Base-by-base conservation (phyloP, 345 rosid species). In the Capsella bursapastoris region DNA sequence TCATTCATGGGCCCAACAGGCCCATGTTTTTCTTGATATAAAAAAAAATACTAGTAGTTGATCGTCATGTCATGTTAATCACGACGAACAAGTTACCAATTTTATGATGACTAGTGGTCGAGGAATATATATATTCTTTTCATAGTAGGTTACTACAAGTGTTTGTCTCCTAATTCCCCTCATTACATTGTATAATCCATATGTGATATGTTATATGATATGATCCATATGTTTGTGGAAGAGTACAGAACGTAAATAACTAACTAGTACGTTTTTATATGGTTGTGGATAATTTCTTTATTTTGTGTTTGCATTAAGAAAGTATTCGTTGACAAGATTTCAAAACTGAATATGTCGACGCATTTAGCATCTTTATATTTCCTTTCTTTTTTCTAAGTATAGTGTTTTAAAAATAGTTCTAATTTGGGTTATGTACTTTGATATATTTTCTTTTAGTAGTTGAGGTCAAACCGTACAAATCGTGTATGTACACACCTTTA, bases 51-150 rank as follows among this genome's bases (percentile, higher is more conserved):
- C 25, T 22, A 27, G 32, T 51, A 29, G 71, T 70, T 22, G 75
- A 63, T 50, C 25, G 58, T 63, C 79, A 68, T 68, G 58, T 63
- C 79, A 68, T 68, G 69, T 60, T 67, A 28, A 15, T 11, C 9
- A 7, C 38, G 7, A 25, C 58, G 5, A 7, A 68, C 13, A 69
- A 28, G 49, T 47, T 14, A 10, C 59, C 14, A 22, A 22, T 22
- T 22, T 22, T 22, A 22, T 22, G 25, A 22, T 22, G 25, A 22
- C 25, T 22, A 22, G 25, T 22, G 25, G 25, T 22, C 25, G 25
- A 22, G 25, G 25, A 22, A 22, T 22, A 22, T 22, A 22, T 22
- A 22, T 22, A 22, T 22, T 22, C 2, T 22, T 22, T 22, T 22
- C 25, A 22, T 22, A 22, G 25, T 22, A 22, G 25, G 25, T 22